These are phyloP conservation scores for Citrullus mucosospermus DNA, from an alignment of 306 rosid species.

Conservation along the genomic window DNA sequence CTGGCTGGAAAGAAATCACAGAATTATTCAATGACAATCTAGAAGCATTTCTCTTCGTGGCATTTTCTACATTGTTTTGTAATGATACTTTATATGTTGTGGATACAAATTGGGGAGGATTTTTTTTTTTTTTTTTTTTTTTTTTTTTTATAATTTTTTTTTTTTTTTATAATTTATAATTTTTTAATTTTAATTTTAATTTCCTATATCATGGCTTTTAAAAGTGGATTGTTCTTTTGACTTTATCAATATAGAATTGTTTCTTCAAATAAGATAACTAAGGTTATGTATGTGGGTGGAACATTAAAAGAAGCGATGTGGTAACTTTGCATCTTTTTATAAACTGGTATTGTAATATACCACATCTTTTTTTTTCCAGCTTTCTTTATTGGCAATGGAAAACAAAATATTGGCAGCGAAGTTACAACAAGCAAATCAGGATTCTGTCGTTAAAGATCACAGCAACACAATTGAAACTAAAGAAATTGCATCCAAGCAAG, in stretches of 20 bases:
- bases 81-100: not conserved
- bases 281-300: not conserved
- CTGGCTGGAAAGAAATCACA: not conserved
- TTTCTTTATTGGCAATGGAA: conserved; percentile 56
- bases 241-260: not conserved
- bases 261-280: not conserved
- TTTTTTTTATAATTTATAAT: not conserved
- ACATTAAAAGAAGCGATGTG: not conserved
- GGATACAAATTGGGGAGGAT: not conserved
- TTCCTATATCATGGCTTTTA: not conserved
- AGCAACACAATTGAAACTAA: conserved; percentile 12
- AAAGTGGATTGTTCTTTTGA: not conserved
- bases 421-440: conserved; percentile 41
- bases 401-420: conserved; percentile 47
- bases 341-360: not conserved
- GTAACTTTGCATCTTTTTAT: not conserved
- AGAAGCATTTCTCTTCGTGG: not conserved
- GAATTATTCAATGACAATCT: not conserved
- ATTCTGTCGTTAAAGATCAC: conserved; percentile 11
- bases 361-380: conserved; percentile 25
- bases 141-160: too few relatives aligned
- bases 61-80: not conserved
- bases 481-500: conserved; percentile 19
- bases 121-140: too few relatives aligned
- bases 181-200: not conserved